Conservation (phyloP, 345 rosid species). For the Gossypium stocksii region DNA sequence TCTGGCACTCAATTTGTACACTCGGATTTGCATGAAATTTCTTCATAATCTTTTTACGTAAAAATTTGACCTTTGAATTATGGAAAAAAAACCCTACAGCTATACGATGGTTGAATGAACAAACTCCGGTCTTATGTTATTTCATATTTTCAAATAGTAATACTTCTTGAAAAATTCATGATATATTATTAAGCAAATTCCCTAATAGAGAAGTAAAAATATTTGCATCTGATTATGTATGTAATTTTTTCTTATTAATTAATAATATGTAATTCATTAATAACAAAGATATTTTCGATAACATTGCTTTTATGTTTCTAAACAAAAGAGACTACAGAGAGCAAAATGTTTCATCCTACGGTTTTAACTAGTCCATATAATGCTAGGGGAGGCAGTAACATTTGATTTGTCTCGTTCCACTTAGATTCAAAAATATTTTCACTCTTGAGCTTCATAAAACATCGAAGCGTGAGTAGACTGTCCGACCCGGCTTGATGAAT, state of each 20-base stretch:
- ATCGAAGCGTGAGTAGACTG: constrained; percentile 28
- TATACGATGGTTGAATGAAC: too few relatives aligned
- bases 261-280: too few relatives aligned
- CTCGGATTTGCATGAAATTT: constrained; percentile 71
- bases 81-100: too few relatives aligned
- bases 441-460: not conserved
- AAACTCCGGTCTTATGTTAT: too few relatives aligned
- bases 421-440: not conserved
- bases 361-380: not conserved
- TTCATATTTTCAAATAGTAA: too few relatives aligned
- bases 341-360: not conserved
- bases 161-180: too few relatives aligned
- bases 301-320: too few relatives aligned
- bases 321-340: too few relatives aligned
- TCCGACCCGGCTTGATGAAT: constrained; percentile 32
- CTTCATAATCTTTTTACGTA: constrained; percentile 80
- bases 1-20: constrained; percentile 50
- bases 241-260: too few relatives aligned
- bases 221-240: too few relatives aligned
- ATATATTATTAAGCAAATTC: too few relatives aligned
- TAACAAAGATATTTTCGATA: not conserved
- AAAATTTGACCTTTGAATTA: not conserved
- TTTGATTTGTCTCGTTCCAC: rapidly evolving
- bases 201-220: too few relatives aligned
- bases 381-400: not conserved